A percentile compares a stretch with the other conserved stretches of the same genome.
Conservation (phyloP, 176 grass and related monocot species). For the Oryza meyeriana region DNA sequence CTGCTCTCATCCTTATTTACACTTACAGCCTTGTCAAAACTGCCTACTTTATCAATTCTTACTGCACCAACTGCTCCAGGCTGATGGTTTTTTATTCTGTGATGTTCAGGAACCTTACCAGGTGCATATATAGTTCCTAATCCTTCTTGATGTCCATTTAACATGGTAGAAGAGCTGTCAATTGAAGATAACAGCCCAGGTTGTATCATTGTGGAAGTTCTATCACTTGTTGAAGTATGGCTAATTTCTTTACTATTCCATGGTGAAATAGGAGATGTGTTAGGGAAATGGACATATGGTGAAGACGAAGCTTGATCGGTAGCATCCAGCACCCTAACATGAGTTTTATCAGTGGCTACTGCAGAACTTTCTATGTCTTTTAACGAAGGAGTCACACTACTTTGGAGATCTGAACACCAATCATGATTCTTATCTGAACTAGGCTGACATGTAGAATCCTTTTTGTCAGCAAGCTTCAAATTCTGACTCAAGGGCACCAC, state of each 20-base stretch:
- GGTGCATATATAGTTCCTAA: constrained; percentile 32
- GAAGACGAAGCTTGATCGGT: constrained; percentile 24
- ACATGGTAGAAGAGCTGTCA: constrained; percentile 21
- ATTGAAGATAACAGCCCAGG: constrained; percentile 18
- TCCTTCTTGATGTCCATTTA: constrained; percentile 41
- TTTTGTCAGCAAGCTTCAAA: constrained; percentile 26
- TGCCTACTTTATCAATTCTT: constrained; percentile 35
- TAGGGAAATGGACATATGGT: constrained; percentile 23
- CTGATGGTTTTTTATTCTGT: constrained; percentile 30
- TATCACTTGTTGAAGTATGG: not conserved
- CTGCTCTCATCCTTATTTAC: constrained; percentile 79
- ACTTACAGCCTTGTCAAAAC: constrained; percentile 52
- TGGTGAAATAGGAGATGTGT: constrained; percentile 23
- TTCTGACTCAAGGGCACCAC: constrained; percentile 1
- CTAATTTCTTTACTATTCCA: constrained; percentile 36
- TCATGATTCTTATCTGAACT: constrained; percentile 41
- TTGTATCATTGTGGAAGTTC: constrained; percentile 33
- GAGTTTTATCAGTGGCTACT: constrained; percentile 11
- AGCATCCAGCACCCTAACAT: constrained; percentile 24
- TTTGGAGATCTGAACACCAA: constrained; percentile 40
- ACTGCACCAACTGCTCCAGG: constrained; percentile 29
- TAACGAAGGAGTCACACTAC: not conserved
- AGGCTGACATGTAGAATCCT: constrained; percentile 29
- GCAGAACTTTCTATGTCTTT: constrained; percentile 34
- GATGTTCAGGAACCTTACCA: constrained; percentile 40